Base-by-base conservation (phyloP, 1,284 basidiomycete species). In the Bjerkandera adusta region DNA sequence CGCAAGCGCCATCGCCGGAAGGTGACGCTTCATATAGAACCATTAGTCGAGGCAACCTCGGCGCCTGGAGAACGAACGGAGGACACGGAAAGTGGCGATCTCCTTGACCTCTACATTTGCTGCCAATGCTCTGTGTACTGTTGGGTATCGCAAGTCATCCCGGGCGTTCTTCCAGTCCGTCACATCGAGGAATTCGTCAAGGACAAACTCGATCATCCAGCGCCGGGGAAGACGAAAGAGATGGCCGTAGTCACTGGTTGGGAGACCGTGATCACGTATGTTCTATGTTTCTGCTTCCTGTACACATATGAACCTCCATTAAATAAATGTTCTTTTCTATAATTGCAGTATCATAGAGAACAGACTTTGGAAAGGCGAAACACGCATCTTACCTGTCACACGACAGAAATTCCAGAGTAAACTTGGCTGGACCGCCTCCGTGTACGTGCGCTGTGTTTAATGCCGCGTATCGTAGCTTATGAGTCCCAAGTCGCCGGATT, bases 71-170 rank as follows among this genome's bases (percentile, higher is more conserved):
- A 40, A 33, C 37, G 21, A 6, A 8, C 33, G 6, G 64, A 67
- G n/a, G 59, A 59, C 38, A n/a, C 49, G 13, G 76, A 81, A 52
- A n/a, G n/a, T n/a, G 83, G 79, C n/a, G 74, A 73, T 48, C 60
- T 85, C 20, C 65, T 91, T 30, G 86, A 90, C 62, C 69, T 90
- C 24, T 90, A 86, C 57, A 68, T 89, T 36, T 91, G 88, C 61
- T 91, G 89, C 58, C 88, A 90, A 58, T 91, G 89, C 63, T 81
- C 79, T 18, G 67, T 83, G 50, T 86, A 85, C 59, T 79, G 82
- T 51, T 69, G 88, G 36, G 82, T 77, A 2, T 87, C 85, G 13
- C 73, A 75, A 22, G 67, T 83, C 40, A 81, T 90, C 36, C 79
- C 86, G 27, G 85, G 85, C 6, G 79, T 90, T 24, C 72, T 91